A percentile compares a stretch with the other conserved stretches of the same genome.
phyloP scores from a whole-genome alignment of 345 rosid species.

The Camelina neglecta region DNA sequence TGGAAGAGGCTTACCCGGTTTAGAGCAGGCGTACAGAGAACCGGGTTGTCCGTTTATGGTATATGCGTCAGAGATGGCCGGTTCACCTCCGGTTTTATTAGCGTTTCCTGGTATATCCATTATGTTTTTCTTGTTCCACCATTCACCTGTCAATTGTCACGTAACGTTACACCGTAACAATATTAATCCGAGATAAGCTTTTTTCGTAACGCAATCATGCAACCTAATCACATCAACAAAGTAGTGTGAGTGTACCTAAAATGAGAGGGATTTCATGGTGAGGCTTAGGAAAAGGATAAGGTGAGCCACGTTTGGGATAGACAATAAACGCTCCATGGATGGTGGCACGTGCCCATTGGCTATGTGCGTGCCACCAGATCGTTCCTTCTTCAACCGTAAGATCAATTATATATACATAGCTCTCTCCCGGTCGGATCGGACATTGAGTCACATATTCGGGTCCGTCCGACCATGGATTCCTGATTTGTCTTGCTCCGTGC shows the following conservation, averaged over 20 bases:
- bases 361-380: conserved; percentile 97
- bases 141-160: conserved; percentile 62
- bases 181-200: not conserved
- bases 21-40: conserved; percentile 75
- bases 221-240: conserved; percentile 34
- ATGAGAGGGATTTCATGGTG: conserved; percentile 59
- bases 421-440: conserved; percentile 66
- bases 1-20: conserved; percentile 29
- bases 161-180: conserved; percentile 11
- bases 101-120: conserved; percentile 62
- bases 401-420: conserved; percentile 59
- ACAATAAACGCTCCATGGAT: conserved; percentile 77
- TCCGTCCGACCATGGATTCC: conserved; percentile 57
- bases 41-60: conserved; percentile 95
- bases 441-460: conserved; percentile 70
- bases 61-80: conserved; percentile 79
- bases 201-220: not conserved
- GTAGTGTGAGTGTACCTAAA: conserved; percentile 52
- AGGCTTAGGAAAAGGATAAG: conserved; percentile 62
- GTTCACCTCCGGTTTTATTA: conserved; percentile 61
- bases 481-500: conserved; percentile 50
- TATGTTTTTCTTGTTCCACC: conserved; percentile 71
- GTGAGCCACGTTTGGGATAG: conserved; percentile 53
- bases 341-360: conserved; percentile 79
- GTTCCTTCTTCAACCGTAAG: conserved; percentile 71